Evolutionary conservation across 2,329 filamentous ascomycete genomes (phyloP), one percentile per base, ranked within the genome.

Genomic region (Elsinoe batatas): DNA sequence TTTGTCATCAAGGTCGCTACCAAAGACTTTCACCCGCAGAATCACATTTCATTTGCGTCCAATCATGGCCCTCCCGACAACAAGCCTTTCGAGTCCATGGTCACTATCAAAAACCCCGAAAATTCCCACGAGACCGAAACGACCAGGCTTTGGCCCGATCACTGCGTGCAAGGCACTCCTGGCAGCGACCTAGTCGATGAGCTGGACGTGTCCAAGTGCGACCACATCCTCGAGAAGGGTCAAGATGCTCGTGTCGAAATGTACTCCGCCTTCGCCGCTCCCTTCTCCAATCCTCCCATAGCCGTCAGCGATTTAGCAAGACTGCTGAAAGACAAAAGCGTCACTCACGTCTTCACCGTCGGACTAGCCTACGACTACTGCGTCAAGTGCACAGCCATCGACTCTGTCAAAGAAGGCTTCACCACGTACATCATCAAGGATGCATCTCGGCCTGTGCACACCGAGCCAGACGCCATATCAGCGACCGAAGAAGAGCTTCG

Each of bases 281-380:
- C 88, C 0, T 91, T 96, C 63, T 71, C 71, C 37, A 76, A 76
- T 5, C 82, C 83, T 1, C 72, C 72, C 32, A 74, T 85, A 12
- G 74, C 73, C 22, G 81, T 72, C 64, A 84, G 80, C 64, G 83
- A 83, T 12, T 73, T 97, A 22, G 78, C 77, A 1, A 72, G 65
- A 1, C 65, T 75, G 47, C 68, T 98, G 62, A 76, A 69, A 53
- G 74, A 74, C 2, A 73, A 73, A 13, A 74, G 71, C 0, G 74
- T 95, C 26, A 89, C 87, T 5, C 80, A 94, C 68, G 87, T 96
- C 5, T 96, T 84, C 68, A 81, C 93, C 18, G 89, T 88, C 1
- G 93, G 93, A 0, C 67, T 98, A 55, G 91, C 93, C 3, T 84
- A 82, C 15, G 93, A 97, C 70, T 95, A 87, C 69, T 98, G 93